Conservation (phyloP, 2,329 filamentous ascomycete species). For the Endocalyx cinctus region DNA sequence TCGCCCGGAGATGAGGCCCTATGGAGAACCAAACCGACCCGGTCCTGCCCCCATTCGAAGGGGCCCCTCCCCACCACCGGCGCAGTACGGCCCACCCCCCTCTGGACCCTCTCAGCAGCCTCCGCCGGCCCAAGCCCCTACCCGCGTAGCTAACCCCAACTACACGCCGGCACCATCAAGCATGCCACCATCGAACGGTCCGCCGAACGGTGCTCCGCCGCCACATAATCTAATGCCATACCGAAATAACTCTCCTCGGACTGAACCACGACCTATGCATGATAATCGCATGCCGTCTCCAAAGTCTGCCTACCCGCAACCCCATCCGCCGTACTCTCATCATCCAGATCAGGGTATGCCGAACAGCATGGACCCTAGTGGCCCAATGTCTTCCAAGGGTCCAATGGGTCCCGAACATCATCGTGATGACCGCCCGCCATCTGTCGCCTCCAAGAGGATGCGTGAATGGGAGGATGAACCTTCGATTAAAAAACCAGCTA, state of each 20-base stretch:
- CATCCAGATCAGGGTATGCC: slow-evolving; percentile 58
- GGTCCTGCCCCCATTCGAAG: slow-evolving; percentile 46
- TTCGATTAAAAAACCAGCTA: slow-evolving; percentile 77
- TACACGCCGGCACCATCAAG: slow-evolving; percentile 31
- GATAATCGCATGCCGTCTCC: slow-evolving; percentile 90
- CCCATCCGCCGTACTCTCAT: slow-evolving; percentile 65
- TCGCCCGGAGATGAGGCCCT: slow-evolving; percentile 67
- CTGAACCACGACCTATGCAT: slow-evolving; percentile 70
- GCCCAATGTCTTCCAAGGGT: slow-evolving; percentile 53
- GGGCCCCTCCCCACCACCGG: slow-evolving; percentile 46
- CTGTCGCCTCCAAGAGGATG: slow-evolving; percentile 75
- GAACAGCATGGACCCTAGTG: slow-evolving; percentile 63
- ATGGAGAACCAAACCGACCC: slow-evolving; percentile 60
- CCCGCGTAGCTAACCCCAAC: slow-evolving; percentile 37
- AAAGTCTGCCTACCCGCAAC: slow-evolving; percentile 77
- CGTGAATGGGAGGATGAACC: slow-evolving; percentile 91
- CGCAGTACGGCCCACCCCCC: slow-evolving; percentile 52
- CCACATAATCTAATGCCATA: slow-evolving; percentile 63
- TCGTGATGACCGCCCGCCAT: slow-evolving; percentile 70
- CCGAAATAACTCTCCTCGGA: slow-evolving; percentile 72
- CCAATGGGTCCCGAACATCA: slow-evolving; percentile 61
- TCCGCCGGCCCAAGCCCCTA: slow-evolving; percentile 39
- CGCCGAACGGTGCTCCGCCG: slow-evolving; percentile 39
- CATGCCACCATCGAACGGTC: slow-evolving; percentile 35
- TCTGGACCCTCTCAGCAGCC: slow-evolving; percentile 37